These are phyloP conservation scores for Mycena amicta DNA, from an alignment of 768 basidiomycete species.

Conservation along the genomic window DNA sequence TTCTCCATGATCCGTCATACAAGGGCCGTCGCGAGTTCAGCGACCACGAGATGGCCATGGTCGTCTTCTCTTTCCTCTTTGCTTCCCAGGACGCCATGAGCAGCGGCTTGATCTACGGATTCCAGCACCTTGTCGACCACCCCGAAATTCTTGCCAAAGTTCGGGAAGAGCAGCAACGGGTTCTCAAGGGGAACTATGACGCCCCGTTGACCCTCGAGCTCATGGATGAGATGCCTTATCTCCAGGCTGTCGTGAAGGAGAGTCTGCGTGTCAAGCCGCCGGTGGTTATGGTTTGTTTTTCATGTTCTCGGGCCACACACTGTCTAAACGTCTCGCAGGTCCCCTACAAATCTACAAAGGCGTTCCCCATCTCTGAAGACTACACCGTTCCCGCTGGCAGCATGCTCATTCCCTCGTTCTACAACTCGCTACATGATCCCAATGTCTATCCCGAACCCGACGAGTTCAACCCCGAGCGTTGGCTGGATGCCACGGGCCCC, in stretches of 20 bases:
- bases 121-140: slow-evolving; percentile 94
- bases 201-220: slow-evolving; percentile 82
- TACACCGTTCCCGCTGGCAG: slow-evolving; percentile 90
- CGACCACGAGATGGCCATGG: slow-evolving; percentile 96
- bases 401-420: slow-evolving; percentile 96
- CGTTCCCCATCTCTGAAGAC: slow-evolving; percentile 89
- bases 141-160: slow-evolving; percentile 89
- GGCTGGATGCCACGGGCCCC: slow-evolving; percentile 79
- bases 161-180: slow-evolving; percentile 84
- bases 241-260: slow-evolving; percentile 92
- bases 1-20: slow-evolving; percentile 63
- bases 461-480: slow-evolving; percentile 82
- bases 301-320: not conserved
- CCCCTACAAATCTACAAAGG: slow-evolving; percentile 86
- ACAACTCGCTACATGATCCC: slow-evolving; percentile 89
- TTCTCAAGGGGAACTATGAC: slow-evolving; percentile 78
- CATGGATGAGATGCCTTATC: slow-evolving; percentile 91
- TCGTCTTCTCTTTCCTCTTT: slow-evolving; percentile 94
- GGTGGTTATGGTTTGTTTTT: slow-evolving; percentile 88
- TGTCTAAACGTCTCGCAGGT: slow-evolving; percentile 51
- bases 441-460: slow-evolving; percentile 88
- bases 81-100: slow-evolving; percentile 99
- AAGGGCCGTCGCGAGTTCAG: slow-evolving; percentile 88
- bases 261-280: slow-evolving; percentile 90
- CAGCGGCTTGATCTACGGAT: slow-evolving; percentile 91